These are phyloP conservation scores for Akanthomyces muscarius DNA, from an alignment of 2,329 filamentous ascomycete species.

Conservation along the genomic window DNA sequence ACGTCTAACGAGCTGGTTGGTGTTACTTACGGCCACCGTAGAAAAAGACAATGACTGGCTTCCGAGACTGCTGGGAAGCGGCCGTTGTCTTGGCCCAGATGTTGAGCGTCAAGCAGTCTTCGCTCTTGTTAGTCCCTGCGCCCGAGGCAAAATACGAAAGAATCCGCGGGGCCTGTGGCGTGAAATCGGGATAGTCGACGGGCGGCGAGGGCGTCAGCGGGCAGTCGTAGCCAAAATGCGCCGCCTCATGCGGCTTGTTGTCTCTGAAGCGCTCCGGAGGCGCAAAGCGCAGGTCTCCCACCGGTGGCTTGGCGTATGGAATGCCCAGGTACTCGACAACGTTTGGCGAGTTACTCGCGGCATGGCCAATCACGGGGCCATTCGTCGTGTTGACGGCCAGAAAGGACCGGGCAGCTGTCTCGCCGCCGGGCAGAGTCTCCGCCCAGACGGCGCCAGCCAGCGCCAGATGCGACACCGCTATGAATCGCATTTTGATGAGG, in stretches of 20 bases:
- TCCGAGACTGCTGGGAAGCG: constrained; percentile 33
- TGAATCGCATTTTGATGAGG: background rate
- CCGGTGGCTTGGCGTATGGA: constrained; percentile 36
- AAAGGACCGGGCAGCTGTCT: background rate
- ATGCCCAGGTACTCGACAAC: constrained; percentile 39
- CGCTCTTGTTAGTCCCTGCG: constrained; percentile 27
- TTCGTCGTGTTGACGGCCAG: constrained; percentile 30
- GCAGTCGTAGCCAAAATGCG: constrained; percentile 28
- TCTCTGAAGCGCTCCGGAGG: constrained; percentile 28
- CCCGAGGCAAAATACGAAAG: constrained; percentile 23
- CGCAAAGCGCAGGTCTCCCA: constrained; percentile 34
- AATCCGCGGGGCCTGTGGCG: constrained; percentile 28
- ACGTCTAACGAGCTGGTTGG: no score
- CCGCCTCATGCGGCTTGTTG: constrained; percentile 22
- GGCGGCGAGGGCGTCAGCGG: constrained; percentile 24
- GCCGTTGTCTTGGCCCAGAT: constrained; percentile 35
- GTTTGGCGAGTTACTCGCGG: constrained; percentile 25
- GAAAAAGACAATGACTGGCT: constrained; percentile 38
- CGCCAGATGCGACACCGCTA: background rate
- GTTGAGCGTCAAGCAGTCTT: constrained; percentile 38
- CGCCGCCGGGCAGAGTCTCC: background rate
- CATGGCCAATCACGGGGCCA: constrained; percentile 33
- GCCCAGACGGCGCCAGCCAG: background rate
- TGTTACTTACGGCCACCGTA: constrained; percentile 31
- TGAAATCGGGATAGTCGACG: constrained; percentile 27